These are phyloP conservation scores for Lotmaria passim DNA, from an alignment of 208 protist species.

Conservation along the genomic window DNA sequence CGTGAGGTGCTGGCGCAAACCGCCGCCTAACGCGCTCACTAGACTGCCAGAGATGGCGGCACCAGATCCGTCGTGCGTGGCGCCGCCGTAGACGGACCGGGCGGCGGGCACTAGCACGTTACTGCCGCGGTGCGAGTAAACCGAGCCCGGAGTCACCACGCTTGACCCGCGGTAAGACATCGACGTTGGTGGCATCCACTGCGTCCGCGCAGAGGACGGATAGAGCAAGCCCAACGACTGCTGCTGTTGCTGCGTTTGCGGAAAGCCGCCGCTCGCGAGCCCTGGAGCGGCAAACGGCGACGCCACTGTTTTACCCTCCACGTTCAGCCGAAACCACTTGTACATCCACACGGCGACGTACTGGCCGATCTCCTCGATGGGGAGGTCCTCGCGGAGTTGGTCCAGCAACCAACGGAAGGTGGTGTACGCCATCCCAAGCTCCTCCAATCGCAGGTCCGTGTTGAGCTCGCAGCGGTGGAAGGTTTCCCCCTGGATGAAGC, in stretches of 20 bases:
- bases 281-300: slow-evolving; percentile 8
- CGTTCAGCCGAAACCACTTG: slow-evolving; percentile 40
- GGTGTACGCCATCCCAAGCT: slow-evolving; percentile 49
- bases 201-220: neutral
- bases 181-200: slow-evolving; percentile 18
- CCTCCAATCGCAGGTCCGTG: slow-evolving; percentile 69
- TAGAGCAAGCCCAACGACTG: neutral
- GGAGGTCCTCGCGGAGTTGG: slow-evolving; percentile 50
- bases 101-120: slow-evolving; percentile 24
- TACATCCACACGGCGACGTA: slow-evolving; percentile 53
- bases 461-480: slow-evolving; percentile 50
- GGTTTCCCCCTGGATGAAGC: slow-evolving; percentile 27
- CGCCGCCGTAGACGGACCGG: slow-evolving; percentile 19
- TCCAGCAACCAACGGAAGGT: slow-evolving; percentile 61
- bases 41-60: slow-evolving; percentile 6
- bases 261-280: neutral
- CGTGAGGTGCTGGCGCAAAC: slow-evolving; percentile 32
- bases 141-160: slow-evolving; percentile 29
- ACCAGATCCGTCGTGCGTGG: slow-evolving; percentile 5
- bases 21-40: neutral
- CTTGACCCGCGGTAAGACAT: slow-evolving; percentile 23
- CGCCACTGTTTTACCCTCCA: slow-evolving; percentile 26
- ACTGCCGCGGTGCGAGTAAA: slow-evolving; percentile 29
- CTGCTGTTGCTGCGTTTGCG: slow-evolving; percentile 6
- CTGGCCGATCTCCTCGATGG: slow-evolving; percentile 65